Conservation (phyloP, 179 eudicot genomes). For the Beta corolliflora region DNA sequence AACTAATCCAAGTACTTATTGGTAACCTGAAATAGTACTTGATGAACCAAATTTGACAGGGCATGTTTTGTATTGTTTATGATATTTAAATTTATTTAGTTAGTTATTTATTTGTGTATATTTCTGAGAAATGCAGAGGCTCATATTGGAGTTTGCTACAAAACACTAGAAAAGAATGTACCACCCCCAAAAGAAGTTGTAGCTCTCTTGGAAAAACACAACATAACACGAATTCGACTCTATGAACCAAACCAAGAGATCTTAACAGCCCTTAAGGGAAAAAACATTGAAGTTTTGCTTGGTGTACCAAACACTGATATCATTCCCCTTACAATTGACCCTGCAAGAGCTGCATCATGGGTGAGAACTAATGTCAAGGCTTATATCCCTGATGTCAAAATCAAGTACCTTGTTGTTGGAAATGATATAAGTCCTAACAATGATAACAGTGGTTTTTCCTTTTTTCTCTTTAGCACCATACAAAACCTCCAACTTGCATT, state of each 20-base stretch:
- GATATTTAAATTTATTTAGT: neutral
- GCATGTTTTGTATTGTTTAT: neutral
- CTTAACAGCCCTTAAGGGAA: conserved; percentile 47
- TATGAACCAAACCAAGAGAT: conserved; percentile 46
- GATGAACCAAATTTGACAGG: neutral
- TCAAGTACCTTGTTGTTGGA: conserved; percentile 61
- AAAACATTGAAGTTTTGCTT: conserved; percentile 50
- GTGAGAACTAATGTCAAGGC: conserved; percentile 46
- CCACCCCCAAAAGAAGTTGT: conserved; percentile 49
- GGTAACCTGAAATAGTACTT: neutral
- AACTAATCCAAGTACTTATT: no score
- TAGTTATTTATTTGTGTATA: neutral
- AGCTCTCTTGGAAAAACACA: conserved; percentile 32
- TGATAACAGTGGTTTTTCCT: conserved; percentile 1
- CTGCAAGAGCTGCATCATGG: conserved; percentile 44
- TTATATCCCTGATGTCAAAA: conserved; percentile 40
- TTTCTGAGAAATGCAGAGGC: conserved; percentile 44
- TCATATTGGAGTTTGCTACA: conserved; percentile 56
- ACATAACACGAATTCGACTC: conserved; percentile 51
- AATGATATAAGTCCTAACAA: conserved; percentile 45
- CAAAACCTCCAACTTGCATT: conserved; percentile 38
- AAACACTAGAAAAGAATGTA: conserved; percentile 37
- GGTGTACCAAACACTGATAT: conserved; percentile 50
- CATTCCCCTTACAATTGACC: conserved; percentile 27
- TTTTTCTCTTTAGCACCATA: conserved; percentile 31